Conservation (phyloP, 2,329 filamentous ascomycete genomes). For the Trichoderma brevicompactum region DNA sequence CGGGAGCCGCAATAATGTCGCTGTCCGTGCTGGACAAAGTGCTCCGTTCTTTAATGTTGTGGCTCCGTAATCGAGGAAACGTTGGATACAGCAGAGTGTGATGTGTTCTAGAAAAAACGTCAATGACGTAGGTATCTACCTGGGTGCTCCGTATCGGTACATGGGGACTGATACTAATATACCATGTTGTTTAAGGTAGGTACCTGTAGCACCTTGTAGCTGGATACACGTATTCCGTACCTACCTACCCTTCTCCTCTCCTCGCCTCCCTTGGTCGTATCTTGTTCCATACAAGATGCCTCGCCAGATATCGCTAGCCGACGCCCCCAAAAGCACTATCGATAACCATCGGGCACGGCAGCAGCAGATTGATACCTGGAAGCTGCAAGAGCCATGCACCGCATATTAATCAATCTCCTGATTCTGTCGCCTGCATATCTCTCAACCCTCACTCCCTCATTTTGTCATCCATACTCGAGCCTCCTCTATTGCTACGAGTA, state of each 20-base stretch:
- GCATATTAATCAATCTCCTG: conserved; percentile 6
- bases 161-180: no score
- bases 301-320: neutral
- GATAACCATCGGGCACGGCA: conserved; percentile 23
- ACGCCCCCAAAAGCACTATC: conserved; percentile 2
- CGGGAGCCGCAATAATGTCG: neutral
- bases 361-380: conserved; percentile 19
- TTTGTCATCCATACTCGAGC: neutral
- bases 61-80: neutral
- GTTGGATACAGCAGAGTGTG: neutral
- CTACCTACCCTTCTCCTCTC: neutral
- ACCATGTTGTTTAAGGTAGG: no score
- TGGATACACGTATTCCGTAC: neutral
- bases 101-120: neutral
- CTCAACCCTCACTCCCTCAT: neutral
- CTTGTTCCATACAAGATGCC: neutral
- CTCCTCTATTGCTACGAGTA: neutral
- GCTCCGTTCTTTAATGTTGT: no score
- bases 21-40: neutral
- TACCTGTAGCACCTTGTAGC: neutral
- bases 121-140: neutral
- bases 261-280: no score
- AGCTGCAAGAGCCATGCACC: conserved; percentile 16
- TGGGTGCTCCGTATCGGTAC: no score
- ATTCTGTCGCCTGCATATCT: conserved; percentile 19